Evolutionary conservation across 495 filamentous ascomycete genomes (phyloP).

Genomic region (Parathielavia hyrcaniae): DNA sequence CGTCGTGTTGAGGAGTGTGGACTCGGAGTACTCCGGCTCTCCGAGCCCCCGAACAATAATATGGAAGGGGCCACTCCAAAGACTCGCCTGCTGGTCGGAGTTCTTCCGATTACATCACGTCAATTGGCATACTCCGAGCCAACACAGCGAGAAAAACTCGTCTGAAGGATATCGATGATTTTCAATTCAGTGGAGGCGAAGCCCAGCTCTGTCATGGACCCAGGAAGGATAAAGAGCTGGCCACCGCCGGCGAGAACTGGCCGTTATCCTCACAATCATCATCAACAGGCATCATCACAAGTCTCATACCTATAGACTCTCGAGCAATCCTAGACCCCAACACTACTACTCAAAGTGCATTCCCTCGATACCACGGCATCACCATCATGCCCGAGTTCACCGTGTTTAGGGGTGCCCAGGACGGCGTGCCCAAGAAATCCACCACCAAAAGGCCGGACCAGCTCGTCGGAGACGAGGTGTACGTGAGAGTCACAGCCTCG

Average conservation of each 20-base stretch:
- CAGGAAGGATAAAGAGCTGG: neutral
- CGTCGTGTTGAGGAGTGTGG: neutral
- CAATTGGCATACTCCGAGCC: neutral
- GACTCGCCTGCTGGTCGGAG: too few species aligned
- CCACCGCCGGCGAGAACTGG: neutral
- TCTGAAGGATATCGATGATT: neutral
- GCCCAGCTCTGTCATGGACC: neutral
- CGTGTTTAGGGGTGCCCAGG: constrained; percentile 2
- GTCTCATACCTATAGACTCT: neutral
- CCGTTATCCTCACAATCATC: neutral
- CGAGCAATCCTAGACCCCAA: neutral
- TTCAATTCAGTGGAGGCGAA: neutral
- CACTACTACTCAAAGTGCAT: neutral
- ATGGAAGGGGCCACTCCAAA: too few species aligned
- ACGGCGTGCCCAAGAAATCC: constrained; percentile 1
- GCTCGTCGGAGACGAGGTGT: neutral
- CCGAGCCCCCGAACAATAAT: neutral
- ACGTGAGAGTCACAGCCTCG: neutral
- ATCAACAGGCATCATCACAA: neutral
- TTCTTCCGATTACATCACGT: neutral
- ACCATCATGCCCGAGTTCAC: neutral
- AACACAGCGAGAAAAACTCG: neutral
- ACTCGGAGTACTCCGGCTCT: constrained; percentile 1
- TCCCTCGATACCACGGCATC: neutral
- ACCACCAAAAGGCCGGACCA: constrained; percentile 6